Conservation (phyloP, 768 basidiomycete genomes). For the Tylopilus sp. region DNA sequence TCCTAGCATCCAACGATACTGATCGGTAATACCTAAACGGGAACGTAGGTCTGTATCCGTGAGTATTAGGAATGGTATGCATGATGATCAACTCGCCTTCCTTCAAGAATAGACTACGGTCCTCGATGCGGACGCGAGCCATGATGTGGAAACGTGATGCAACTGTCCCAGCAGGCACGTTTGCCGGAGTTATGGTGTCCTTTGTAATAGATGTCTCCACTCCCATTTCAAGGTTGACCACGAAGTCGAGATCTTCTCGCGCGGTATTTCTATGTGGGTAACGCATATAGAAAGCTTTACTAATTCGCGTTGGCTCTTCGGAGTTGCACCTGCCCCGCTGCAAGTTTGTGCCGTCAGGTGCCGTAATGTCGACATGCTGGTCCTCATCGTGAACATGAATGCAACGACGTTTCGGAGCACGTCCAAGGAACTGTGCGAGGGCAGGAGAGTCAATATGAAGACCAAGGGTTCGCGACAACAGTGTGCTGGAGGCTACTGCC, state of each 20-base stretch:
- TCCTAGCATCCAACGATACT: slow-evolving; percentile 47
- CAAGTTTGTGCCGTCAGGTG: slow-evolving; percentile 5
- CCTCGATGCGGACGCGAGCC: slow-evolving; percentile 40
- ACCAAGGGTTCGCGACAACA: slow-evolving; percentile 47
- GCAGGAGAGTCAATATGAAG: slow-evolving; percentile 50
- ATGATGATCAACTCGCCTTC: slow-evolving; percentile 30
- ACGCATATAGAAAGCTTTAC: slow-evolving; percentile 34
- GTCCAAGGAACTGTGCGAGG: slow-evolving; percentile 49
- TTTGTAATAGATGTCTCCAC: neutral
- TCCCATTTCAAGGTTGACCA: slow-evolving; percentile 7
- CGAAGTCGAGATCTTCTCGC: slow-evolving; percentile 35
- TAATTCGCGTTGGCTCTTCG: neutral
- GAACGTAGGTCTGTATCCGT: slow-evolving; percentile 33
- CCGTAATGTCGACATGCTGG: slow-evolving; percentile 33
- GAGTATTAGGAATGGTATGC: neutral
- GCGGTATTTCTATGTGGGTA: slow-evolving; percentile 42
- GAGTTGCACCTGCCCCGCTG: neutral
- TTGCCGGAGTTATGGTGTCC: neutral
- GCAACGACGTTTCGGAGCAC: slow-evolving; percentile 38
- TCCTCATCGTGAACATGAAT: slow-evolving; percentile 38
- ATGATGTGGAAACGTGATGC: slow-evolving; percentile 45
- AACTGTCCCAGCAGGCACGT: slow-evolving; percentile 15
- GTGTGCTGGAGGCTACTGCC: slow-evolving; percentile 31
- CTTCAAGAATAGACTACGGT: slow-evolving; percentile 44
- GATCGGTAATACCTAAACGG: slow-evolving; percentile 24